A percentile compares a stretch with the other conserved stretches of the same genome.
These are phyloP conservation scores for Typha latifolia DNA, from an alignment of 176 grass and related monocot genomes.

Conservation along the genomic window DNA sequence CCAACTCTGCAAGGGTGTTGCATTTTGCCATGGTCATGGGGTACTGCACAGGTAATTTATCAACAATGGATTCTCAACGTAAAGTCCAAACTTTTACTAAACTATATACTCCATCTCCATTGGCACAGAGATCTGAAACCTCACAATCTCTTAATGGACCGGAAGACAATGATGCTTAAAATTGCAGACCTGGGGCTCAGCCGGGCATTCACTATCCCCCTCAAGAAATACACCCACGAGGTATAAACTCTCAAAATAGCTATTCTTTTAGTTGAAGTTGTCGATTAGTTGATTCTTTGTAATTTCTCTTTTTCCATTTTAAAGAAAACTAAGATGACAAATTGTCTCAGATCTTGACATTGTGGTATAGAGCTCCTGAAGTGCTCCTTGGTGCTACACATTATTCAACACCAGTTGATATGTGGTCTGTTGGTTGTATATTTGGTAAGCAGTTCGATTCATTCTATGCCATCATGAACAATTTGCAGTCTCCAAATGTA, in stretches of 20 bases:
- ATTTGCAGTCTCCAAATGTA: too few relatives aligned
- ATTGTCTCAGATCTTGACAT: conserved; percentile 65
- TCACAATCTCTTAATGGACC: conserved; percentile 96
- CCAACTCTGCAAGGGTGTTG: conserved; percentile 86
- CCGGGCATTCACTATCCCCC: conserved; percentile 59
- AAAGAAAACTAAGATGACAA: not conserved
- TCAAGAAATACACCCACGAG: conserved; percentile 99
- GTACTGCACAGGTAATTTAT: conserved; percentile 63
- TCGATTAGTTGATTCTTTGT: not conserved
- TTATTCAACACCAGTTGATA: conserved; percentile 88
- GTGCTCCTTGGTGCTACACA: conserved; percentile 74
- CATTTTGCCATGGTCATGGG: conserved; percentile 75
- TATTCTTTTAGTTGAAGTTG: not conserved
- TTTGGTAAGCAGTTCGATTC: conserved; percentile 42
- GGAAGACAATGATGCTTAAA: conserved; percentile 85
- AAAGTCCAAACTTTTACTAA: not conserved
- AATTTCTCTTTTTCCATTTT: not conserved
- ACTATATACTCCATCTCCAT: not conserved
- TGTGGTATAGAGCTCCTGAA: conserved; percentile 99
- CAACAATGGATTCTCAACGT: not conserved
- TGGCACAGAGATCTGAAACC: conserved; percentile 67
- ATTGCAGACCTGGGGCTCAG: conserved; percentile 91
- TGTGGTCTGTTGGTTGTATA: conserved; percentile 95
- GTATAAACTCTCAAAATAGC: conserved; percentile 15
- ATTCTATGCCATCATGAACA: too few relatives aligned